phyloP scores from a whole-genome alignment of 352 stramenopile species.

The Pythium volutum region DNA sequence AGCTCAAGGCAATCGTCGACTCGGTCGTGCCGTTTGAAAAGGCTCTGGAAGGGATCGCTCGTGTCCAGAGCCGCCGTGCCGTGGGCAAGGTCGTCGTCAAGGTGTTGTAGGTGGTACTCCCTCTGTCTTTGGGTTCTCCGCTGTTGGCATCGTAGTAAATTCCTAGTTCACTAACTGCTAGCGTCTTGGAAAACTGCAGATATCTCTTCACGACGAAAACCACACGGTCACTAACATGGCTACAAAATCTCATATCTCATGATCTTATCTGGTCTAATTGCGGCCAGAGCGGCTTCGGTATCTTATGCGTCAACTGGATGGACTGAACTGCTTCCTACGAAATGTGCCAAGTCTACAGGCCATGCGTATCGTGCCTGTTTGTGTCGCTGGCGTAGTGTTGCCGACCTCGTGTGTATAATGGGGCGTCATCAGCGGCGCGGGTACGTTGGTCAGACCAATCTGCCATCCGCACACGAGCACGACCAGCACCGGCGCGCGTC shows the following conservation, averaged over 20 bases:
- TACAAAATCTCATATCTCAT: no score
- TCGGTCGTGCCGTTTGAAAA: slow-evolving; percentile 49
- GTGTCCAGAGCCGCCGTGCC: slow-evolving; percentile 42
- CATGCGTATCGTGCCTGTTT: neutral
- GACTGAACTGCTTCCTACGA: no score
- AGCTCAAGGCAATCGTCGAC: slow-evolving; percentile 39
- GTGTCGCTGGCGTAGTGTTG: neutral
- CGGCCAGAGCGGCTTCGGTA: no score
- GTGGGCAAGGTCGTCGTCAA: slow-evolving; percentile 32
- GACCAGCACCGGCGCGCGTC: neutral
- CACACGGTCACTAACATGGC: no score
- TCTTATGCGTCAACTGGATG: no score
- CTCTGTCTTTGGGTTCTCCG: no score
- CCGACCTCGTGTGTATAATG: neutral
- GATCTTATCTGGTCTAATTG: no score
- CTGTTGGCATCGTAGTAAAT: no score
- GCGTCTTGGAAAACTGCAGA: no score
- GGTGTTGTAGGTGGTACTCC: slow-evolving; percentile 2
- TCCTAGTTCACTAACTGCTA: no score
- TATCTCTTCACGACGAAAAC: no score
- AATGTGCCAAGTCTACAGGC: no score
- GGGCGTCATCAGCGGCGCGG: slow-evolving; percentile 21
- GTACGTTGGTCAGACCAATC: slow-evolving; percentile 25
- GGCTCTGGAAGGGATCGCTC: slow-evolving; percentile 37
- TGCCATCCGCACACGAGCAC: slow-evolving; percentile 16